These are phyloP conservation scores for Crucihimalaya himalaica DNA, from an alignment of 345 rosid species.

Conservation along the genomic window DNA sequence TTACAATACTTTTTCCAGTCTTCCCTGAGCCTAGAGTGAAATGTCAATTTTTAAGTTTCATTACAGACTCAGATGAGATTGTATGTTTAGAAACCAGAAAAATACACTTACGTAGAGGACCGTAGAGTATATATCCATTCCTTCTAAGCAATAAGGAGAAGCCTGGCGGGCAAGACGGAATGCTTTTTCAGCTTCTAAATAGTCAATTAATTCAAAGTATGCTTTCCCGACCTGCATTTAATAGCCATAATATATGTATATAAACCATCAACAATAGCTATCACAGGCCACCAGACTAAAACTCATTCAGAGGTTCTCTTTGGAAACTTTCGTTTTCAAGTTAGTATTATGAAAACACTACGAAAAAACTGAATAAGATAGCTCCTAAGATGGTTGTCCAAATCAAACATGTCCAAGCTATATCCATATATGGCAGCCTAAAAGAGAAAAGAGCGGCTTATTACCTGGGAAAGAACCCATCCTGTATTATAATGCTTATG, in stretches of 20 bases:
- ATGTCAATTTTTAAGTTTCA: conserved; percentile 12
- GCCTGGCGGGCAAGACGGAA: conserved; percentile 77
- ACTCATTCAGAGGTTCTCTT: background rate
- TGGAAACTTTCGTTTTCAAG: background rate
- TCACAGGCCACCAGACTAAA: conserved; percentile 18
- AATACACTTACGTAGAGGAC: conserved; percentile 81
- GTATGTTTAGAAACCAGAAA: conserved; percentile 4
- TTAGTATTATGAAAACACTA: background rate
- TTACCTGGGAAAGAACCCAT: conserved; percentile 98
- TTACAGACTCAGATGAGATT: background rate
- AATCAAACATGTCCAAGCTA: conserved; percentile 12
- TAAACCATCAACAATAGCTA: background rate
- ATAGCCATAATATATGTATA: background rate
- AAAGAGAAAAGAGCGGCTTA: conserved; percentile 23
- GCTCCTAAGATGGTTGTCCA: background rate
- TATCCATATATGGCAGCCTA: conserved; percentile 8
- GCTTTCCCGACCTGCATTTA: conserved; percentile 86
- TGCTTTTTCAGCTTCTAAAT: conserved; percentile 87
- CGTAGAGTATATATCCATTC: conserved; percentile 93
- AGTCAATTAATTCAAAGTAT: conserved; percentile 84
- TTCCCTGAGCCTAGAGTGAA: background rate
- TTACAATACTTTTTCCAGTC: background rate
- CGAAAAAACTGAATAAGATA: conserved; percentile 7
- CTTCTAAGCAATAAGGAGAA: conserved; percentile 94
- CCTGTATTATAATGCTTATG: conserved; percentile 87